A percentile compares a stretch with the other conserved stretches of the same genome.
Evolutionary conservation across 2,329 filamentous ascomycete species (phyloP).

Genomic region (Hypoxylon sp.): DNA sequence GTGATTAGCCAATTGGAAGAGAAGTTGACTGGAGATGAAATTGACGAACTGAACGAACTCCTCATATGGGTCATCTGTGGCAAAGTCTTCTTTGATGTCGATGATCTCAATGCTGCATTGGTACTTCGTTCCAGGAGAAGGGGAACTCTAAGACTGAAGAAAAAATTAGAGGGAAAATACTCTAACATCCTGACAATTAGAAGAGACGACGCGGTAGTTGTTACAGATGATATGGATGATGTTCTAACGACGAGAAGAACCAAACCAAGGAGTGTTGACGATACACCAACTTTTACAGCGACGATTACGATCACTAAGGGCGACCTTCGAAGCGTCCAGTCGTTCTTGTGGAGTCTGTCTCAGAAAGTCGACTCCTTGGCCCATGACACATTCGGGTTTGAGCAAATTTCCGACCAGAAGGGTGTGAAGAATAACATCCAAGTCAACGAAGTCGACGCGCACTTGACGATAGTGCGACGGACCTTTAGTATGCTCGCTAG

Average conservation of each 20-base stretch:
- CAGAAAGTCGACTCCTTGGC: slow-evolving; percentile 25
- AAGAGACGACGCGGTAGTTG: slow-evolving; percentile 9
- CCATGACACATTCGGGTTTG: slow-evolving; percentile 20
- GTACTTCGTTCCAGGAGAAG: slow-evolving; percentile 24
- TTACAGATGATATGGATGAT: slow-evolving; percentile 17
- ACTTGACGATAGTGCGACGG: slow-evolving; percentile 23
- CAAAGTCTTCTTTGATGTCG: slow-evolving; percentile 6
- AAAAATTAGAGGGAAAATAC: slow-evolving; percentile 30
- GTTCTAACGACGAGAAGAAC: slow-evolving; percentile 18
- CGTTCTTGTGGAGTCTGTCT: slow-evolving; percentile 15
- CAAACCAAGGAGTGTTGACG: slow-evolving; percentile 14
- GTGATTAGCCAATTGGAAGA: slow-evolving; percentile 22
- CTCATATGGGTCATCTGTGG: slow-evolving; percentile 31
- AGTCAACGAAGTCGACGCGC: slow-evolving; percentile 27
- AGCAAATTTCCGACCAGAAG: slow-evolving; percentile 14
- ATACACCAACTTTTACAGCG: slow-evolving; percentile 27
- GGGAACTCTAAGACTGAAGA: slow-evolving; percentile 17
- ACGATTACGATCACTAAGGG: slow-evolving; percentile 32
- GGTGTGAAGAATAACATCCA: slow-evolving; percentile 27
- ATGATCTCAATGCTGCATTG: slow-evolving; percentile 25
- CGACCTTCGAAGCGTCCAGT: slow-evolving; percentile 18
- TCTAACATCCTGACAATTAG: slow-evolving; percentile 21
- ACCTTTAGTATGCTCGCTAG: slow-evolving; percentile 21
- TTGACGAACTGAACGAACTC: slow-evolving; percentile 38
- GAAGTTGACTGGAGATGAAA: slow-evolving; percentile 19